Base-by-base conservation (phyloP, 805 yeast genomes). In the Metschnikowia continentalis region DNA sequence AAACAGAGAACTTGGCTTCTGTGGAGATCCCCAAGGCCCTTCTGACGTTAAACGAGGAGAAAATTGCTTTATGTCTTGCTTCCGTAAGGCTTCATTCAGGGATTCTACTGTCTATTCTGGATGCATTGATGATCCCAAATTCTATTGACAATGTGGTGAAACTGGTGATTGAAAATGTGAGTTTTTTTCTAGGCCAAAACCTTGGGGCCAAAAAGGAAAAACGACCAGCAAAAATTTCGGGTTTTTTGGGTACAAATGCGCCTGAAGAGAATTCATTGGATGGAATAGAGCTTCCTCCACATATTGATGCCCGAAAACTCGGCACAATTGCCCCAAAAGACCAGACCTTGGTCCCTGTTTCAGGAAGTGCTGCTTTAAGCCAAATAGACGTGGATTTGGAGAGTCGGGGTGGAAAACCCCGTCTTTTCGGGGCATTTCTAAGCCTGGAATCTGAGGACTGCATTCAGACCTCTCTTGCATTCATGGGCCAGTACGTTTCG, bases 201-300 rank as follows among this genome's bases (percentile, higher is more conserved):
- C 19, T 22, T 6, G 35, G 22, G 7, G 23, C 32, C 14, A 42
- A 33, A 19, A 32, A 32, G 23, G 36, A 32, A 14, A 32, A 32
- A 23, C 37, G 17, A 2, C 17, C 13, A 2, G 30, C 20, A 14
- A 22, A 13, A 3, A 20, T 41, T n/a, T 20, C 45, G 23, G 15
- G 17, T 4, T 15, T 13, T 15, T 6, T 17, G 22, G n/a, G 15
- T 41, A 8, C 13, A 17, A 10, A 30, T 7, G n/a, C 19, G 13
- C 5, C 37, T 14, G 38, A 22, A 13, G 32, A 33, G 5, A 70
- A 69, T 46, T 59, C 57, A 23, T 53, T 70, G 5, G 76, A 72
- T 46, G 58, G 67, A 20, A 63, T 74, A 17, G 66, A 68, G 41
- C 59, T 74, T 20, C 78, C 78, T 1, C 65, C 71, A 3, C 61